phyloP scores from a whole-genome alignment of 345 rosid genomes.

The Brassica carinata region DNA sequence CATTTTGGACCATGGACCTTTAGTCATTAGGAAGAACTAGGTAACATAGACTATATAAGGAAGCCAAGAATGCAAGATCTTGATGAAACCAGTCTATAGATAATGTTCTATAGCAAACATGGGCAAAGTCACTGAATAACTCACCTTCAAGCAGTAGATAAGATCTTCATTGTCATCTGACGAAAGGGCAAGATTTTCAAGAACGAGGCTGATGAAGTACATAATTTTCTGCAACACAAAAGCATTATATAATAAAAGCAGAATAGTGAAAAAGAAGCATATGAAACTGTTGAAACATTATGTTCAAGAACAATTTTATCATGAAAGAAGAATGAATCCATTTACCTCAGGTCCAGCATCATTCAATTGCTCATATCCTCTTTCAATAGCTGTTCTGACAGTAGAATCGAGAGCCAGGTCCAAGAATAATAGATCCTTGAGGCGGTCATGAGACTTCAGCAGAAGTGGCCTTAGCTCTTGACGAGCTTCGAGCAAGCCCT shows the following conservation, averaged over 20 bases:
- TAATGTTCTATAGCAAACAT: slow-evolving; percentile 5
- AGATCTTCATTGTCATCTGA: slow-evolving; percentile 95
- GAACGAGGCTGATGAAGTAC: slow-evolving; percentile 73
- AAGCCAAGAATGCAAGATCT: slow-evolving; percentile 12
- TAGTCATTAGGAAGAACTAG: slow-evolving; percentile 5
- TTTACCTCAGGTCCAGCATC: slow-evolving; percentile 83
- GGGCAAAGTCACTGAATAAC: slow-evolving; percentile 11
- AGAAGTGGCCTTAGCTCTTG: slow-evolving; percentile 86
- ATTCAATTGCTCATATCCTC: slow-evolving; percentile 85
- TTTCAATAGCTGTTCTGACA: slow-evolving; percentile 92
- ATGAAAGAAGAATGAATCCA: slow-evolving; percentile 20
- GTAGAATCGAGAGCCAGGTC: slow-evolving; percentile 95
- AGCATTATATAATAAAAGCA: slow-evolving; percentile 27
- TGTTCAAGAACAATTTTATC: slow-evolving; percentile 2
- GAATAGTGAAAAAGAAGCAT: neutral
- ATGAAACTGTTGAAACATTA: slow-evolving; percentile 12
- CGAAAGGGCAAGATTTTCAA: slow-evolving; percentile 92
- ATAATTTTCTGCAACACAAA: slow-evolving; percentile 74
- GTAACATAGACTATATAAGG: neutral
- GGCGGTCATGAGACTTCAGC: slow-evolving; percentile 66
- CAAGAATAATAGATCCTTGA: slow-evolving; percentile 91
- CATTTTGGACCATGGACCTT: slow-evolving; percentile 8
- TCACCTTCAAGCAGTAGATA: slow-evolving; percentile 88
- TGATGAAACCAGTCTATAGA: slow-evolving; percentile 16
- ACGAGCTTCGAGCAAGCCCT: slow-evolving; percentile 98